Conservation (phyloP, 768 basidiomycete species). For the Leccinum boreale region DNA sequence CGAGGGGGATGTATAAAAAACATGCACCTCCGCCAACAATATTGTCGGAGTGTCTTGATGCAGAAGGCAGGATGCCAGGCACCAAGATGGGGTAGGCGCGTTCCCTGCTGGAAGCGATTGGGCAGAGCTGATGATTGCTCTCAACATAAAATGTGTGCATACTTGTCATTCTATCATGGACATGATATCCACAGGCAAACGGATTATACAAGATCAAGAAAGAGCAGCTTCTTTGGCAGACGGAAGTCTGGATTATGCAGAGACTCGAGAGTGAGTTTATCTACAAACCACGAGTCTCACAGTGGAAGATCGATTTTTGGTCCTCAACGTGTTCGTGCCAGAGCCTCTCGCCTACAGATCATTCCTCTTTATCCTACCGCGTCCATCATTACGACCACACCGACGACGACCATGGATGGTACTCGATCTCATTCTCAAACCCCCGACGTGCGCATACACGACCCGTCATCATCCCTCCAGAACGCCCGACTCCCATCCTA, state of each 20-base stretch:
- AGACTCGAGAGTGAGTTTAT: slow-evolving; percentile 44
- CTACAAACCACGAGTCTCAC: neutral
- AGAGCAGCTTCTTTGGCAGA: slow-evolving; percentile 64
- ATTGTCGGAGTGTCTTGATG: slow-evolving; percentile 51
- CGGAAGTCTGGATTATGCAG: slow-evolving; percentile 73
- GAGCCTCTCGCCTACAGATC: slow-evolving; percentile 57
- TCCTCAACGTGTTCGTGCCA: slow-evolving; percentile 60
- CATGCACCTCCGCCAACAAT: slow-evolving; percentile 31
- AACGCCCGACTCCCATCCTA: slow-evolving; percentile 14
- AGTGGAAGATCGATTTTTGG: slow-evolving; percentile 80
- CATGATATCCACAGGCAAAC: slow-evolving; percentile 44
- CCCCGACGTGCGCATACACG: slow-evolving; percentile 10
- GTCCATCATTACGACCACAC: slow-evolving; percentile 17
- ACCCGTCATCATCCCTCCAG: slow-evolving; percentile 26
- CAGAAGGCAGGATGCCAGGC: slow-evolving; percentile 72
- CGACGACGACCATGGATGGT: neutral
- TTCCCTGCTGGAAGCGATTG: slow-evolving; percentile 70
- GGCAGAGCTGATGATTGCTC: slow-evolving; percentile 67
- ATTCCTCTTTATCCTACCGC: slow-evolving; percentile 52
- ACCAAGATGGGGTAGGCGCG: slow-evolving; percentile 70
- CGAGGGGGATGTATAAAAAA: slow-evolving; percentile 57
- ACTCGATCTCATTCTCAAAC: neutral
- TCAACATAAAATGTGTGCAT: slow-evolving; percentile 67
- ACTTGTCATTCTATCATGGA: neutral
- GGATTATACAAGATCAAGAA: slow-evolving; percentile 70